A percentile compares a stretch with the other conserved stretches of the same genome.
phyloP scores from a whole-genome alignment of 2,329 filamentous ascomycete species.

The Trichoderma sp. region DNA sequence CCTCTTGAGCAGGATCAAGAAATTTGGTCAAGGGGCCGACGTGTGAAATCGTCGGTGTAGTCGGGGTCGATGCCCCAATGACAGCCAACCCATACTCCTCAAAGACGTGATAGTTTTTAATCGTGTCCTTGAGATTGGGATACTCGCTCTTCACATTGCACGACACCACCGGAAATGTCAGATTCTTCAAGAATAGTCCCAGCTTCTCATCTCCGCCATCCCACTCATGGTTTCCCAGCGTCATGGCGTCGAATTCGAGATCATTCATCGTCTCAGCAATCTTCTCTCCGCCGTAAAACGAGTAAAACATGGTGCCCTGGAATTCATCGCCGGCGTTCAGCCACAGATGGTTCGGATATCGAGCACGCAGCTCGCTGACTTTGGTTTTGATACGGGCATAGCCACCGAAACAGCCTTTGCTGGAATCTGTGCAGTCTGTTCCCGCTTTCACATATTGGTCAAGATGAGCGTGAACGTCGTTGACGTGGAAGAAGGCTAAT shows the following conservation, averaged over 20 bases:
- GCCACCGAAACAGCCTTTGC: conserved; percentile 64
- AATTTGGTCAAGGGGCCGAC: conserved; percentile 63
- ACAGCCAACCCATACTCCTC: conserved; percentile 63
- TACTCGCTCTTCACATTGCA: conserved; percentile 67
- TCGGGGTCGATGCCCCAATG: conserved; percentile 66
- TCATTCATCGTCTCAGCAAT: conserved; percentile 69
- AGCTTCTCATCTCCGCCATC: conserved; percentile 66
- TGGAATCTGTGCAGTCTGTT: conserved; percentile 61
- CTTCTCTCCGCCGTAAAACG: conserved; percentile 68
- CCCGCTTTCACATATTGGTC: conserved; percentile 65
- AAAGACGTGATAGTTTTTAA: conserved; percentile 69
- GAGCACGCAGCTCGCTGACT: conserved; percentile 59
- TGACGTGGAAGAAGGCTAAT: conserved; percentile 67
- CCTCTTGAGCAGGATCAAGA: conserved; percentile 58
- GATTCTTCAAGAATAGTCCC: conserved; percentile 63
- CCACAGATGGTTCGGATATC: conserved; percentile 63
- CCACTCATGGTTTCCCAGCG: conserved; percentile 69
- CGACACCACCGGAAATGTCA: conserved; percentile 67
- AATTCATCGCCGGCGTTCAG: conserved; percentile 72
- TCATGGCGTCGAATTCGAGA: conserved; percentile 70
- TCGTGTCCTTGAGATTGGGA: conserved; percentile 61
- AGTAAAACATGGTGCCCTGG: conserved; percentile 70
- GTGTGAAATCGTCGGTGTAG: conserved; percentile 61
- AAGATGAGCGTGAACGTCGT: conserved; percentile 69
- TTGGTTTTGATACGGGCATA: conserved; percentile 67